These are phyloP conservation scores for Aspergillus biplanus DNA, from an alignment of 495 filamentous ascomycete species.

Conservation along the genomic window DNA sequence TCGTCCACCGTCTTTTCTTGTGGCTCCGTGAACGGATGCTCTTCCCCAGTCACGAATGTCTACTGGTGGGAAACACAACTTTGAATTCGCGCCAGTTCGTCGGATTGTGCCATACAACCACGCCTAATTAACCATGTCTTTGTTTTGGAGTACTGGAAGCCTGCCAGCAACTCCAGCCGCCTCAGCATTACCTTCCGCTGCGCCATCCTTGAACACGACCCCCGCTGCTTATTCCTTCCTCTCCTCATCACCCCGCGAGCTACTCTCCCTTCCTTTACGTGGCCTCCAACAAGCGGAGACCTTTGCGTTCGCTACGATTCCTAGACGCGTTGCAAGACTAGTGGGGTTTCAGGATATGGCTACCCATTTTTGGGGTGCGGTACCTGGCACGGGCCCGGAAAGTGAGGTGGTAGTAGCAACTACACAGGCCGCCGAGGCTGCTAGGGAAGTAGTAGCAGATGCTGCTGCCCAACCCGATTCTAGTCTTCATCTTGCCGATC, in stretches of 20 bases:
- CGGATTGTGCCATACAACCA: slow-evolving; percentile 4
- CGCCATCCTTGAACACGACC: slow-evolving; percentile 27
- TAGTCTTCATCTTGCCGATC: slow-evolving; percentile 39
- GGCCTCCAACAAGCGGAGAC: slow-evolving; percentile 42
- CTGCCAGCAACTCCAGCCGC: slow-evolving; percentile 12
- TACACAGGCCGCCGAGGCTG: slow-evolving; percentile 36
- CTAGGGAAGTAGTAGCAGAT: slow-evolving; percentile 34
- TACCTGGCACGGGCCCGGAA: slow-evolving; percentile 27
- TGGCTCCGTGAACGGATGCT: slow-evolving; percentile 1
- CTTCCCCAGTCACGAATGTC: slow-evolving; percentile 6
- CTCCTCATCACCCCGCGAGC: slow-evolving; percentile 39
- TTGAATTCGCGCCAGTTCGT: slow-evolving; percentile 6
- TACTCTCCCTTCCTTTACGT: slow-evolving; percentile 42
- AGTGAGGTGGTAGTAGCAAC: slow-evolving; percentile 33
- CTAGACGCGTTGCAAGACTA: slow-evolving; percentile 38
- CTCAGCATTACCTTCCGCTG: slow-evolving; percentile 13
- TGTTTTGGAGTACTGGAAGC: slow-evolving; percentile 12
- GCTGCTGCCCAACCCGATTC: slow-evolving; percentile 32
- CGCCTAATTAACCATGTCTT: slow-evolving; percentile 21
- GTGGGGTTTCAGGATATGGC: slow-evolving; percentile 34
- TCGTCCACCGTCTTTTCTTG: slow-evolving; percentile 1
- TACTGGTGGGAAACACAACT: not conserved
- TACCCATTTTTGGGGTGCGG: slow-evolving; percentile 33
- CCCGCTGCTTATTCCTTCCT: slow-evolving; percentile 30
- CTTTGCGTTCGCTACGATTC: slow-evolving; percentile 43